Evolutionary conservation across 306 rosid species (phyloP), one percentile per base, ranked within the genome.

Genomic region (Prunus fruticosa): DNA sequence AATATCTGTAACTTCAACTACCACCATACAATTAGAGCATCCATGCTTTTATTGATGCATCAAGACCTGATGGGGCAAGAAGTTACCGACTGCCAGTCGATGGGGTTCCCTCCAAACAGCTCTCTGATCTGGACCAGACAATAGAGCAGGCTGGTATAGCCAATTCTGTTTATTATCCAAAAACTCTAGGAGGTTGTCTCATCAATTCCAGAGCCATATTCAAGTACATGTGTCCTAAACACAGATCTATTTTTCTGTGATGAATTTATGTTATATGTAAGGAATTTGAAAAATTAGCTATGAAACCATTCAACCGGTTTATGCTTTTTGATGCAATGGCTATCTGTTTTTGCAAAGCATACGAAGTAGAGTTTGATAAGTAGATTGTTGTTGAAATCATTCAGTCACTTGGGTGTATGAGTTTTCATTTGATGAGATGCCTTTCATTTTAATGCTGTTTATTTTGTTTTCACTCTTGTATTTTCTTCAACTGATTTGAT

Each of bases 101-200:
- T 95, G 97, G 97, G 97, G n/a, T 95, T 95, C 73, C 99, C 99
- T 84, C 99, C 99, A 92, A 89, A 79, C 91, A 86, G 81, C 93
- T 95, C n/a, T 32, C 85, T 38, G 97, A 90, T 73, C 78, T 84
- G 84, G 97, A 92, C 80, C 97, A 89, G 87, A 88, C 97, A 10
- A 95, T 95, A 64, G 97, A 89, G 73, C 91, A 88, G 81, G 97
- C 99, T 20, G 99, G 98, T 56, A 85, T 91, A 58, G 87, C 92
- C 82, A 95, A 92, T 78, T 95, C 99, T 65, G 99, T 95, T n/a
- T 70, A 88, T 95, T 64, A 88, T 95, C 87, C 99, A 84, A 80
- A 86, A 82, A 64, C 79, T 78, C 65, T 89, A 88, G 86, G 79
- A 63, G 45, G 67, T 50, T 73, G 71, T 45, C 28, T 25, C 57